These are phyloP conservation scores for Phaeosphaeria sp. DNA, from an alignment of 2,329 filamentous ascomycete genomes.

Conservation along the genomic window DNA sequence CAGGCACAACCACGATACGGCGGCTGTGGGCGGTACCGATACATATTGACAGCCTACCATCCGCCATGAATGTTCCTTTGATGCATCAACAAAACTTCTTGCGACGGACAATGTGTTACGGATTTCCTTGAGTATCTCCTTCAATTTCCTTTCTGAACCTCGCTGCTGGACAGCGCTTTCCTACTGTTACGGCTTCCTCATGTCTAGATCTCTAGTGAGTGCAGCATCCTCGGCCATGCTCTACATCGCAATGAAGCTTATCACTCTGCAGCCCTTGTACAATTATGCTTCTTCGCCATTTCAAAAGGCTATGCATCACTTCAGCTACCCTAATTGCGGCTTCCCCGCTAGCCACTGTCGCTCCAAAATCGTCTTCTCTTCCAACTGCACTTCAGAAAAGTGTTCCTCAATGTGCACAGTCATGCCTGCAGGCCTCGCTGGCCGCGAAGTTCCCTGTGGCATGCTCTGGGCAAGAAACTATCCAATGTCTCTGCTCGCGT, in stretches of 20 bases:
- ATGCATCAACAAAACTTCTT: conserved; percentile 39
- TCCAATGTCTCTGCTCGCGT: conserved; percentile 47
- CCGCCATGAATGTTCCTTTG: conserved; percentile 25
- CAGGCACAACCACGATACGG: conserved; percentile 38
- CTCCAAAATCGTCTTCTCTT: conserved; percentile 28
- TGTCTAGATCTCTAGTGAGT: conserved; percentile 45
- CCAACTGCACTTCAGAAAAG: conserved; percentile 35
- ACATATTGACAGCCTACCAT: conserved; percentile 47
- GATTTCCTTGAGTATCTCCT: conserved; percentile 46
- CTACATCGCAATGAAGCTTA: conserved; percentile 37
- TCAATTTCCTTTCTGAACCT: conserved; percentile 41
- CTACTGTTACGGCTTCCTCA: conserved; percentile 30
- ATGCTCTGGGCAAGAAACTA: conserved; percentile 39
- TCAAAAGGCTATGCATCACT: conserved; percentile 46
- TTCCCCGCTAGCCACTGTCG: conserved; percentile 34
- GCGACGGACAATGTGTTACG: conserved; percentile 45
- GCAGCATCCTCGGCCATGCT: conserved; percentile 17
- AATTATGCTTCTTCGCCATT: conserved; percentile 48
- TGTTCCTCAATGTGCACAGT: conserved; percentile 46
- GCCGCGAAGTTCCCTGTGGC: conserved; percentile 41
- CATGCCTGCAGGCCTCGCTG: conserved; percentile 43
- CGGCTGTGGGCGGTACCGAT: conserved; percentile 36
- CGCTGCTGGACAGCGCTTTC: conserved; percentile 46
- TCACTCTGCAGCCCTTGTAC: conserved; percentile 40
- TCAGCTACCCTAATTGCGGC: conserved; percentile 44